Evolutionary conservation across 495 filamentous ascomycete species (phyloP), one percentile per base, ranked within the genome.

Genomic region (Xylaria curta): DNA sequence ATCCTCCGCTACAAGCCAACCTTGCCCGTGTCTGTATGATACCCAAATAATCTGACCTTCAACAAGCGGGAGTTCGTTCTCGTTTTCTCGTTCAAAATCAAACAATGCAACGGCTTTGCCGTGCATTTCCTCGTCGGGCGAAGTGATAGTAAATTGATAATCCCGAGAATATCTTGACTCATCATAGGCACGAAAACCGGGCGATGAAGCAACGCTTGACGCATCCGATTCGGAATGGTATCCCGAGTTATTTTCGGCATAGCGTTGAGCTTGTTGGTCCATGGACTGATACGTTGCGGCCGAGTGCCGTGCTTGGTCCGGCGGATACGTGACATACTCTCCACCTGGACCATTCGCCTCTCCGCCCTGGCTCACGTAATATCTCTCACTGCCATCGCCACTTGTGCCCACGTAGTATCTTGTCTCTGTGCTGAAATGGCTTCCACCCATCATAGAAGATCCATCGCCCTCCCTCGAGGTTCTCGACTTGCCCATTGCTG

Each of bases 1-100:
- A 76, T 99, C 97, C 81, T 97, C 91, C 4, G 97, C 96, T 31
- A 99, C 96, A 49, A 99, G 85, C 96, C 96, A 99, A 53, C 96
- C 96, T 81, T 97, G 93, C 24, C 95, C 95, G 79, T 98, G 94
- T 40, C 96, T 87, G 78, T 97, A 99, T 12, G 93, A 95, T 51
- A 99, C 95, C 87, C 94, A 94, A 56, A 99, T 97, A 66, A 98
- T 92, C 77, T 99, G 96, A 42, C 97, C 97, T 81, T 99, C 96
- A 0, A 91, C 90, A 24, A 99, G 84, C 19, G 94, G 94, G 17
- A 99, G 87, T 82, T 99, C 96, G 74, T 97, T 99, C 77, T 97
- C 94, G 77, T 98, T 97, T 79, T 98, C 96, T 33, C 94, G 89
- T 65, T 90, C 89, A 79, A 99, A 99, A 79, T 97, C 94, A 77